Evolutionary conservation across 805 yeast species (phyloP).

Genomic region (Yarrowia sp.): DNA sequence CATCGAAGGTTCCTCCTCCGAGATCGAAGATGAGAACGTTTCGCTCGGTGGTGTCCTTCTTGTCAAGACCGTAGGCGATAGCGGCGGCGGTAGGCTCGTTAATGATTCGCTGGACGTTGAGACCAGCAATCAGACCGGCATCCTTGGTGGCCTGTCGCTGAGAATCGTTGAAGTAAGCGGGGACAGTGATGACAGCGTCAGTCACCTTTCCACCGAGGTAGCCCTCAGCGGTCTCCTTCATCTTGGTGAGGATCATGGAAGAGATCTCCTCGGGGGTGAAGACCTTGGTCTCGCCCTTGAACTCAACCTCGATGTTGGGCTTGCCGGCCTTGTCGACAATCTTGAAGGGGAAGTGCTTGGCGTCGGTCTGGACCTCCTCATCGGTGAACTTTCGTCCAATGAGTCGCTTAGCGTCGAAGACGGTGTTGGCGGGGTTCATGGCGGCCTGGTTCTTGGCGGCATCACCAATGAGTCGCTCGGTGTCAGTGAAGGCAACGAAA

Average conservation of each 20-base stretch:
- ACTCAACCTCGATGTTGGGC: slow-evolving; percentile 87
- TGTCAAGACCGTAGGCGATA: slow-evolving; percentile 92
- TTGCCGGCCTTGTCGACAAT: slow-evolving; percentile 79
- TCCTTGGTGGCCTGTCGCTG: slow-evolving; percentile 99
- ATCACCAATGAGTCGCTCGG: slow-evolving; percentile 95
- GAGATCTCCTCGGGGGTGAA: slow-evolving; percentile 96
- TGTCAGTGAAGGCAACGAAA: slow-evolving; percentile 93
- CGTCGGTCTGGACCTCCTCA: slow-evolving; percentile 76
- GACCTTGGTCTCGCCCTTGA: slow-evolving; percentile 82
- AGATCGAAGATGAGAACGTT: slow-evolving; percentile 92
- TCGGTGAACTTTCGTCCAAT: slow-evolving; percentile 86
- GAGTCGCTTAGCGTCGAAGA: slow-evolving; percentile 94
- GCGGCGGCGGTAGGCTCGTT: slow-evolving; percentile 99
- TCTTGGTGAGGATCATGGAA: slow-evolving; percentile 88
- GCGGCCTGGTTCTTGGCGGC: slow-evolving; percentile 99
- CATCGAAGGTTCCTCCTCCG: slow-evolving; percentile 99
- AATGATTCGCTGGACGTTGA: slow-evolving; percentile 91
- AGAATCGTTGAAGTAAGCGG: slow-evolving; percentile 96
- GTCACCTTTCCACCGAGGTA: slow-evolving; percentile 82
- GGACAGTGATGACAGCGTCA: slow-evolving; percentile 95
- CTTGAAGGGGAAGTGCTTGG: slow-evolving; percentile 89
- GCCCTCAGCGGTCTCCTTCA: slow-evolving; percentile 94
- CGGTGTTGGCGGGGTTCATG: slow-evolving; percentile 92
- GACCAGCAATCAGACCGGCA: slow-evolving; percentile 95
- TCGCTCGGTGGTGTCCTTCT: slow-evolving; percentile 73